Conservation (phyloP, 1,284 basidiomycete genomes). For the Irpex rosettiformis region DNA sequence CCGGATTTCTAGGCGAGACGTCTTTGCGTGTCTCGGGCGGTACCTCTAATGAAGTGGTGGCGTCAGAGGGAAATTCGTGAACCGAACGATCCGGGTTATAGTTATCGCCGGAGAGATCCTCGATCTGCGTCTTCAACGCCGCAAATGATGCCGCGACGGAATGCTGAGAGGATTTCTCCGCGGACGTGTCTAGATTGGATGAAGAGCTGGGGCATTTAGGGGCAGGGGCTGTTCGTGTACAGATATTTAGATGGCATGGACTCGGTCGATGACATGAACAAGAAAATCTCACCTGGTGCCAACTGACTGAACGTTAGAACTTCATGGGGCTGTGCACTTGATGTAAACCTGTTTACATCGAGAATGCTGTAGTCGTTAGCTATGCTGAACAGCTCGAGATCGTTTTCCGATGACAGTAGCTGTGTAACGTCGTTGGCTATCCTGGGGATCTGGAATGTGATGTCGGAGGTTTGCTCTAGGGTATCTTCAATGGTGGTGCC, state of each 20-base stretch:
- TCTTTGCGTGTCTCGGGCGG: neutral
- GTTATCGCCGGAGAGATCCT: neutral
- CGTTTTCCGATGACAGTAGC: slow-evolving; percentile 19
- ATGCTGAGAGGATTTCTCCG: neutral
- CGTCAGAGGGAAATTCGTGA: neutral
- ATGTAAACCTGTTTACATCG: neutral
- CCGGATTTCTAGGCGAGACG: neutral
- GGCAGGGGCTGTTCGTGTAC: neutral
- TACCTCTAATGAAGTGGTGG: neutral
- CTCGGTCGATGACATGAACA: neutral
- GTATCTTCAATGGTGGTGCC: slow-evolving; percentile 23
- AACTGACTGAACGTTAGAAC: neutral
- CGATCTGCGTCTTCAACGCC: neutral
- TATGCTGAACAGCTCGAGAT: slow-evolving; percentile 11
- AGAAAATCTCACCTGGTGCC: neutral
- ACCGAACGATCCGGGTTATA: neutral
- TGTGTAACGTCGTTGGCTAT: slow-evolving; percentile 9
- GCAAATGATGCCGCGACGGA: neutral
- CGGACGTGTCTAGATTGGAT: neutral
- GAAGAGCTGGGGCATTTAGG: neutral
- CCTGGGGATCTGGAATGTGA: slow-evolving; percentile 23
- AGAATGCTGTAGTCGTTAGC: slow-evolving; percentile 10
- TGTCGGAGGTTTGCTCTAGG: slow-evolving; percentile 17
- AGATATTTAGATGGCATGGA: too few species aligned
- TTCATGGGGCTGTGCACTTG: slow-evolving; percentile 1